Evolutionary conservation across 1,139 yeast genomes (phyloP).

Genomic region (Yamadazyma buinensis): DNA sequence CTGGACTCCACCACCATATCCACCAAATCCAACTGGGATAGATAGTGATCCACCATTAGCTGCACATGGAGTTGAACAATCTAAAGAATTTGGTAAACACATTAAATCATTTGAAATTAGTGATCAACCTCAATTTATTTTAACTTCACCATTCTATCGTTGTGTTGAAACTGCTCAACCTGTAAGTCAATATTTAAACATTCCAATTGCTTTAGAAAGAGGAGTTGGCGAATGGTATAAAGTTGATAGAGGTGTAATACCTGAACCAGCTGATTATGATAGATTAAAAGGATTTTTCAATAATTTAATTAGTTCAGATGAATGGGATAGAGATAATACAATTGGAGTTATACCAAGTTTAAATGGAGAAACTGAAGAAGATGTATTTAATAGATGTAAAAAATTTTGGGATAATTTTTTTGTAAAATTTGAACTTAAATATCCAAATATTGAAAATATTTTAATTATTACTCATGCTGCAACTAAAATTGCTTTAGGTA

Average conservation of each 20-base stretch:
- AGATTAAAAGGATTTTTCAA: slow-evolving; percentile 47
- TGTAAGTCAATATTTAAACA: slow-evolving; percentile 50
- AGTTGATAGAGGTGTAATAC: slow-evolving; percentile 49
- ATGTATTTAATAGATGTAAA: slow-evolving; percentile 54
- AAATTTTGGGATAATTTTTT: slow-evolving; percentile 50
- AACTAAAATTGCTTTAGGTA: slow-evolving; percentile 72
- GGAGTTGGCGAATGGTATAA: slow-evolving; percentile 76
- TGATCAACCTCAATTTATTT: slow-evolving; percentile 58
- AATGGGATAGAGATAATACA: slow-evolving; percentile 44
- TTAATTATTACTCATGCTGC: slow-evolving; percentile 82
- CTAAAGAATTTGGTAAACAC: slow-evolving; percentile 64
- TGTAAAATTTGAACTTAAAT: slow-evolving; percentile 45
- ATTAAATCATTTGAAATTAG: slow-evolving; percentile 31
- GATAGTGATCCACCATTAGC: slow-evolving; percentile 81
- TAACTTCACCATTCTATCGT: slow-evolving; percentile 83
- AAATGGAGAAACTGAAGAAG: slow-evolving; percentile 63
- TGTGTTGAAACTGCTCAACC: slow-evolving; percentile 83
- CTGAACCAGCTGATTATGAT: slow-evolving; percentile 55
- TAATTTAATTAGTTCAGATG: slow-evolving; percentile 34
- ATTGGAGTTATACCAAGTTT: slow-evolving; percentile 49
- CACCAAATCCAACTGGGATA: slow-evolving; percentile 75
- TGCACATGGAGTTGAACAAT: slow-evolving; percentile 76
- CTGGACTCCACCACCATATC: slow-evolving; percentile 77
- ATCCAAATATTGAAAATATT: slow-evolving; percentile 54
- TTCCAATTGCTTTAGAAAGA: slow-evolving; percentile 61